Percentiles rank a stretch among this genome's conserved stretches.
Evolutionary conservation across 306 rosid species (phyloP).

Genomic region (Cucumis melo): DNA sequence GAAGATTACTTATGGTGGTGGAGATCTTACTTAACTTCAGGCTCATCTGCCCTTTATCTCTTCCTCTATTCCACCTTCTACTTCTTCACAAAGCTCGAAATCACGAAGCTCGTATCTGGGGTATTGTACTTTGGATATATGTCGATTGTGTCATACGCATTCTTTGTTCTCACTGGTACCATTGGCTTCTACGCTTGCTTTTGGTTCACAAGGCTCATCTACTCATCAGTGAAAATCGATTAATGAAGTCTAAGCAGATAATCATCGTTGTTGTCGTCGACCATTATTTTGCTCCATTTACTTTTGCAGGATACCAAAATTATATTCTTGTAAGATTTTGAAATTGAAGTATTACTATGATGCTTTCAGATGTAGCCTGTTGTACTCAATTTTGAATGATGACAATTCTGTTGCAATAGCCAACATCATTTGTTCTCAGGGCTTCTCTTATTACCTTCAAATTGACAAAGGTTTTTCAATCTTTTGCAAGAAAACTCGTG

Average conservation of each 20-base stretch:
- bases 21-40: constrained; percentile 91
- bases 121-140: constrained; percentile 84
- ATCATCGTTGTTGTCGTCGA: neutral
- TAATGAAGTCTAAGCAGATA: constrained; percentile 14
- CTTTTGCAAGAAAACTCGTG: neutral
- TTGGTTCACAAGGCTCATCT: constrained; percentile 96
- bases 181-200: constrained; percentile 94
- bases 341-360: constrained; percentile 32
- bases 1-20: constrained; percentile 99
- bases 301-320: constrained; percentile 2
- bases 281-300: constrained; percentile 7
- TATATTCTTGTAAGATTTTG: constrained; percentile 40
- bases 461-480: neutral
- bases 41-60: constrained; percentile 88
- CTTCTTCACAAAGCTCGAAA: constrained; percentile 99
- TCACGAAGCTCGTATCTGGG: constrained; percentile 83
- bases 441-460: neutral
- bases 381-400: constrained; percentile 73
- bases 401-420: constrained; percentile 45
- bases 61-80: constrained; percentile 91
- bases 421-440: constrained; percentile 21
- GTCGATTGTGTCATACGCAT: constrained; percentile 87
- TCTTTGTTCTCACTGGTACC: constrained; percentile 91
- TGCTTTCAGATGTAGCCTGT: constrained; percentile 44
- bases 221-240: constrained; percentile 96